These are phyloP conservation scores for Talaromyces sp. DNA, from an alignment of 2,329 filamentous ascomycete genomes.

Conservation along the genomic window DNA sequence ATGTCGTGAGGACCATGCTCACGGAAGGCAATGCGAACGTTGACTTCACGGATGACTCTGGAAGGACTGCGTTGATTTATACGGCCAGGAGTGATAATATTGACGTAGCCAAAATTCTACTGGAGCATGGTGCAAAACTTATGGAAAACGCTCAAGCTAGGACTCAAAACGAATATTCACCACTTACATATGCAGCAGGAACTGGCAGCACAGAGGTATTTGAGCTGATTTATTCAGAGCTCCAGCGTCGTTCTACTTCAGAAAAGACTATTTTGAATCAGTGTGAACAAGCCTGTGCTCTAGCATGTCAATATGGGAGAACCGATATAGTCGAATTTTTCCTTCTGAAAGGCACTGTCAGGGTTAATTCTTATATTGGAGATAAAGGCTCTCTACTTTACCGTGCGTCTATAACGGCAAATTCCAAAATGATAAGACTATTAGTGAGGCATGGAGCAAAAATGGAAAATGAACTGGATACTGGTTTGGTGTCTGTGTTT, in stretches of 20 bases:
- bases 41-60: background rate
- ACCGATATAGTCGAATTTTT: background rate
- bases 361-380: background rate
- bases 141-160: background rate
- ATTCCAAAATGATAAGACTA: background rate
- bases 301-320: background rate
- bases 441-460: conserved; percentile 3
- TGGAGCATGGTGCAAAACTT: background rate
- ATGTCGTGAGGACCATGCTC: background rate
- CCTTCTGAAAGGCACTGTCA: background rate
- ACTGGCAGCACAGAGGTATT: background rate
- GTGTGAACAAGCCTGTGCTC: background rate
- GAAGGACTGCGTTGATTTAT: background rate
- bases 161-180: background rate
- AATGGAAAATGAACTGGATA: conserved; percentile 1
- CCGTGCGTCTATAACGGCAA: background rate
- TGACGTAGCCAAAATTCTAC: background rate
- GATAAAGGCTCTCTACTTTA: background rate
- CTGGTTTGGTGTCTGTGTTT: background rate
- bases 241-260: background rate
- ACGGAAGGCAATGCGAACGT: background rate
- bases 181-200: background rate
- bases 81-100: background rate
- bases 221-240: background rate
- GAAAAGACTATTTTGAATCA: background rate